These are phyloP conservation scores for Globisporangium alternatum DNA, from an alignment of 352 stramenopile genomes.

Conservation along the genomic window DNA sequence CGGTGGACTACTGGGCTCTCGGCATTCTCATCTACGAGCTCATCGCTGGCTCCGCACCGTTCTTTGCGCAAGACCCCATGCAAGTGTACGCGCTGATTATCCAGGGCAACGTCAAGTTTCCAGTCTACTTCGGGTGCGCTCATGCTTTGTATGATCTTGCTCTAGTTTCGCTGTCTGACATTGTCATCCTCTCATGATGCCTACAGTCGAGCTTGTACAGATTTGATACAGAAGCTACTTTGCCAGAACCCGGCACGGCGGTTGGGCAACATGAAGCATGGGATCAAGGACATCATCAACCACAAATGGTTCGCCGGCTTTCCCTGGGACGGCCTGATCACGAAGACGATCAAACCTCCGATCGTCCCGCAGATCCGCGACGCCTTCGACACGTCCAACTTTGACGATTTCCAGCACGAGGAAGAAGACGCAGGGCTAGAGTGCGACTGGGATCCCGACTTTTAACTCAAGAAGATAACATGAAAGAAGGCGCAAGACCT, in stretches of 20 bases:
- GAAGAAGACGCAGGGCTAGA: constrained; percentile 54
- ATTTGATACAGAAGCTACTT: constrained; percentile 89
- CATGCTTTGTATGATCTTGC: background rate
- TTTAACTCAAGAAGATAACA: constrained; percentile 29
- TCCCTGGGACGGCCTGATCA: constrained; percentile 57
- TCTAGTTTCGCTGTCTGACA: background rate
- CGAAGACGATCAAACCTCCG: constrained; percentile 63
- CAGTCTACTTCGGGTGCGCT: constrained; percentile 69
- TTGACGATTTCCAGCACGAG: constrained; percentile 75
- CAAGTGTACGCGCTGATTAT: constrained; percentile 92
- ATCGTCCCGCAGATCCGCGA: constrained; percentile 71
- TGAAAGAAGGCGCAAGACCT: background rate
- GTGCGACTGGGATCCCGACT: constrained; percentile 75
- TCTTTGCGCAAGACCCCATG: constrained; percentile 90
- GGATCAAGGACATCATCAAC: constrained; percentile 84
- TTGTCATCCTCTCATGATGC: background rate
- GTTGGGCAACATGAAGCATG: constrained; percentile 82
- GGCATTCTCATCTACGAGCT: constrained; percentile 91
- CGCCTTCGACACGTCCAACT: constrained; percentile 81
- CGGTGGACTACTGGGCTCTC: constrained; percentile 91
- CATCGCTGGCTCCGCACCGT: constrained; percentile 79
- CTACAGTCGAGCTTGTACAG: constrained; percentile 55
- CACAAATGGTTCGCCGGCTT: constrained; percentile 81
- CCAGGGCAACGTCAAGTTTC: constrained; percentile 85
- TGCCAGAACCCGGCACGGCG: constrained; percentile 68